phyloP scores from a whole-genome alignment of 2,329 filamentous ascomycete genomes.

The Alternaria incomplexa region DNA sequence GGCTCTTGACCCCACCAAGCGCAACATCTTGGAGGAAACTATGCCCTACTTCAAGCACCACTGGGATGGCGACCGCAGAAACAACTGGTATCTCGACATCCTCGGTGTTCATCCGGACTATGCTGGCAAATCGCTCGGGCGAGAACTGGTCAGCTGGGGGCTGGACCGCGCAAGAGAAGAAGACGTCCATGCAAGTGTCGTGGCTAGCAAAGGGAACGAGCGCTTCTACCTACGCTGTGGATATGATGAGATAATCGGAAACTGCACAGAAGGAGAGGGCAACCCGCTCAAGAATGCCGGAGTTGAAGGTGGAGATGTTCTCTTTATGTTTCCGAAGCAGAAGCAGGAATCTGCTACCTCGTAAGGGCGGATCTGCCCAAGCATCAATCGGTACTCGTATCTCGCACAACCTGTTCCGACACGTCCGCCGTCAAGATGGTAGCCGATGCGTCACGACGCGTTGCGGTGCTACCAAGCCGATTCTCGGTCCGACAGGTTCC shows the following conservation, averaged over 20 bases:
- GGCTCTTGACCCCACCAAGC: slow-evolving; percentile 26
- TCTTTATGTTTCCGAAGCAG: slow-evolving; percentile 38
- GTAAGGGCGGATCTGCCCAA: background rate
- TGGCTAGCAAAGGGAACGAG: slow-evolving; percentile 49
- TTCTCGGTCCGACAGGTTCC: background rate
- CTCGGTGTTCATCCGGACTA: slow-evolving; percentile 50
- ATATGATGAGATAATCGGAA: slow-evolving; percentile 44
- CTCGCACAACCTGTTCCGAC: background rate
- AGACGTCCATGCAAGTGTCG: slow-evolving; percentile 49
- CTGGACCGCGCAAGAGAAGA: slow-evolving; percentile 47
- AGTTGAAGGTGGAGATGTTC: slow-evolving; percentile 38
- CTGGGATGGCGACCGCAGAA: slow-evolving; percentile 28
- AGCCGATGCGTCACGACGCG: background rate
- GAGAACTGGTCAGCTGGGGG: slow-evolving; percentile 52
- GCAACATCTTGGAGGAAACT: slow-evolving; percentile 16
- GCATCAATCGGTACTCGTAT: background rate
- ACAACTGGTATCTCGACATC: slow-evolving; percentile 50
- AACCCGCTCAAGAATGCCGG: slow-evolving; percentile 34
- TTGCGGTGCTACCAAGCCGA: background rate
- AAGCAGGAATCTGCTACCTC: background rate
- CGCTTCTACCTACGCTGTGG: slow-evolving; percentile 50
- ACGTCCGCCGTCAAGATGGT: background rate
- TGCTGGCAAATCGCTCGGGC: slow-evolving; percentile 48
- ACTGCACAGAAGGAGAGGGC: slow-evolving; percentile 39
- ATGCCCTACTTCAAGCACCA: slow-evolving; percentile 23